Conservation (phyloP, 2,329 filamentous ascomycete species). For the Ophiostoma sp. region DNA sequence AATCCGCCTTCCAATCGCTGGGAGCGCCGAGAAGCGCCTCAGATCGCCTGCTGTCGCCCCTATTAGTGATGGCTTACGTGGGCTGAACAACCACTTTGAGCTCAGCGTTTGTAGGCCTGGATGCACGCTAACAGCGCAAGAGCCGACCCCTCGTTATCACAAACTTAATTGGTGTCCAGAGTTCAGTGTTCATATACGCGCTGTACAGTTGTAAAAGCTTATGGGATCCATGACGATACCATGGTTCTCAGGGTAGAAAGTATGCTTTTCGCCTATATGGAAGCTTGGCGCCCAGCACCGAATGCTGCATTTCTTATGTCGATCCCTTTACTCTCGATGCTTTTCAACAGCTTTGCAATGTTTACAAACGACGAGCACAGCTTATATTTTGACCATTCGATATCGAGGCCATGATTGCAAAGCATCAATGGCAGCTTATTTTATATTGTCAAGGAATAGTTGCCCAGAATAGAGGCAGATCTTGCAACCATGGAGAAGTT, state of each 20-base stretch:
- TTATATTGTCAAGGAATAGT: neutral
- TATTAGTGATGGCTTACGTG: slow-evolving; percentile 8
- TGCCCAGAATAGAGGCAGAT: neutral
- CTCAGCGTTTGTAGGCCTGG: neutral
- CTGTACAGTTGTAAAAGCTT: neutral
- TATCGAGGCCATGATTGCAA: neutral
- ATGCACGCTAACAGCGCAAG: neutral
- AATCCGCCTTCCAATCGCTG: neutral
- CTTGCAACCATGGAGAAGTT: neutral
- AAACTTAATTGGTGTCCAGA: neutral
- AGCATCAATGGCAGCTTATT: neutral
- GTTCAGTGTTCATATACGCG: neutral
- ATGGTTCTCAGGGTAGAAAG: neutral
- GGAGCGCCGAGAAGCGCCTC: neutral
- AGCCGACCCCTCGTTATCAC: neutral
- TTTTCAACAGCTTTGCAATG: slow-evolving; percentile 7
- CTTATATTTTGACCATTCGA: too few relatives aligned
- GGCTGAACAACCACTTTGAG: neutral
- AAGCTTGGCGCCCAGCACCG: neutral
- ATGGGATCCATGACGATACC: neutral
- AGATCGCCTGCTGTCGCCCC: neutral
- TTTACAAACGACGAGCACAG: neutral
- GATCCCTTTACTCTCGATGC: neutral
- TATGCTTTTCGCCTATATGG: neutral
- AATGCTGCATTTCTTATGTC: neutral